These are phyloP conservation scores for Bipolaris cookei DNA, from an alignment of 2,329 filamentous ascomycete genomes.

Conservation along the genomic window DNA sequence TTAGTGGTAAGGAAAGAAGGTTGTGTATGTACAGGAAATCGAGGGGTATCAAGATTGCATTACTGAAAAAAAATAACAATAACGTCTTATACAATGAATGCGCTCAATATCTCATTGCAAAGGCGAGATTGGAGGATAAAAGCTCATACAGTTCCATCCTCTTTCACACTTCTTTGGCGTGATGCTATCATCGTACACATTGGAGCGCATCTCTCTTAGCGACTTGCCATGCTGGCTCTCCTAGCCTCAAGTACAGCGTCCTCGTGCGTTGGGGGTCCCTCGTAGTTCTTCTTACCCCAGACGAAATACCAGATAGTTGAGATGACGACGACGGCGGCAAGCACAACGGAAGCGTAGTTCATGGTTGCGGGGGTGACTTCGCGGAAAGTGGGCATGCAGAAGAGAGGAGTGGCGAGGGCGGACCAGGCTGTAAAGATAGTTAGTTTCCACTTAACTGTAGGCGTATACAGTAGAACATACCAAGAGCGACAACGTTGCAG, in stretches of 20 bases:
- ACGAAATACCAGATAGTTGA: constrained; percentile 70
- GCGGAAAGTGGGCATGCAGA: constrained; percentile 73
- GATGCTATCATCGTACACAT: background rate
- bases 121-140: background rate
- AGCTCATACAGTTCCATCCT: background rate
- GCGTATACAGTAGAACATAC: constrained; percentile 54
- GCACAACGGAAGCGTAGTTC: constrained; percentile 80
- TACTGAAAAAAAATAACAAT: background rate
- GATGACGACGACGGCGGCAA: constrained; percentile 67
- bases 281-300: constrained; percentile 74
- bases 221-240: constrained; percentile 39
- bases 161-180: background rate
- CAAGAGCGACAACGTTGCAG: constrained; percentile 69
- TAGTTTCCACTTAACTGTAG: background rate
- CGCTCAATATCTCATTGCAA: background rate
- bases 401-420: constrained; percentile 71
- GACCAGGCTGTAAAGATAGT: constrained; percentile 61
- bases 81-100: background rate
- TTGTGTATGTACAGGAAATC: background rate
- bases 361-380: constrained; percentile 65
- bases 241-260: constrained; percentile 41
- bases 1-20: background rate
- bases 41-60: constrained; percentile 12
- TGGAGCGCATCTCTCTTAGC: background rate
- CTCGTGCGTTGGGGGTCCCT: constrained; percentile 60